These are phyloP conservation scores for Cercospora citrullina DNA, from an alignment of 2,329 filamentous ascomycete genomes.

Conservation along the genomic window DNA sequence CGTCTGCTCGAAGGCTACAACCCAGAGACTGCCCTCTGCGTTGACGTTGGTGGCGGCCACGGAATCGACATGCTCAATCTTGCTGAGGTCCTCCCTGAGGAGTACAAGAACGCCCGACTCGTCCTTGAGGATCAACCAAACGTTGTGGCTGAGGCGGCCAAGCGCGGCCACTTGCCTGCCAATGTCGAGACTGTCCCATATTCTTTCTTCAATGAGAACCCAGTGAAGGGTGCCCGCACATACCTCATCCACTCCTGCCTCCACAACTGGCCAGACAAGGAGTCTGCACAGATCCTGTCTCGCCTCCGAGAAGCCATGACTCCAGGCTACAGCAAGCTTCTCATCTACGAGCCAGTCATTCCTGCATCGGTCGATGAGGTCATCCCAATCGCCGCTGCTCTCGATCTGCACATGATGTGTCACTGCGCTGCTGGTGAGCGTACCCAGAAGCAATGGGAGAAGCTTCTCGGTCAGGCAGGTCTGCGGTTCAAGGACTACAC, in stretches of 20 bases:
- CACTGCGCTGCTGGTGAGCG: not conserved
- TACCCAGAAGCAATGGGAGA: not conserved
- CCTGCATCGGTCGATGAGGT: conserved; percentile 17
- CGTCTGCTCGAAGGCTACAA: conserved; percentile 15
- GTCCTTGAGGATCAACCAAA: conserved; percentile 17
- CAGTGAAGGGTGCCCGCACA: conserved; percentile 32
- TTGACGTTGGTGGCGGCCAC: conserved; percentile 30
- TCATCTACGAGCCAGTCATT: conserved; percentile 31
- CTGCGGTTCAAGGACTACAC: not conserved
- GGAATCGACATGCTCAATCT: conserved; percentile 22
- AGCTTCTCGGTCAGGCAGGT: not conserved
- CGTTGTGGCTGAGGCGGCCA: not conserved
- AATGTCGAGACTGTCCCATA: conserved; percentile 13
- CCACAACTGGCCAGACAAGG: conserved; percentile 29
- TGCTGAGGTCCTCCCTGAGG: not conserved
- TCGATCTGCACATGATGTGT: conserved; percentile 48
- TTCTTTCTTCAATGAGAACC: conserved; percentile 26
- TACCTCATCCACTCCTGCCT: conserved; percentile 30
- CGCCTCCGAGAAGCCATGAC: conserved; percentile 28
- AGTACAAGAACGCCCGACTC: not conserved
- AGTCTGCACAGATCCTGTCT: conserved; percentile 23
- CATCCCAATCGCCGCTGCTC: conserved; percentile 10
- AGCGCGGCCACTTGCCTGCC: not conserved
- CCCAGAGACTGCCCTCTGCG: conserved; percentile 16
- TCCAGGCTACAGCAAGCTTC: conserved; percentile 29